Evolutionary conservation across 306 rosid species (phyloP).

Genomic region (Lathyrus aphaca): DNA sequence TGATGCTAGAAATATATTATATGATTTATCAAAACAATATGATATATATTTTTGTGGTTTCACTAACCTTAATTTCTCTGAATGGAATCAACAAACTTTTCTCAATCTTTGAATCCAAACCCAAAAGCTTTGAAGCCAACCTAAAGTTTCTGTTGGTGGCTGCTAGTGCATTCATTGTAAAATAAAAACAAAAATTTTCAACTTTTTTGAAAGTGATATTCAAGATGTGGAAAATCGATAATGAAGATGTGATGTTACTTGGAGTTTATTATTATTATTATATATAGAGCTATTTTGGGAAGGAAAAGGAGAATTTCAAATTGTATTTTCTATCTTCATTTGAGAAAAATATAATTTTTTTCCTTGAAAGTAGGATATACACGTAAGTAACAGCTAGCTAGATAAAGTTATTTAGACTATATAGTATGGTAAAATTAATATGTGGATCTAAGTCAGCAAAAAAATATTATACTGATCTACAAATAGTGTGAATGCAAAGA

Average conservation of each 20-base stretch:
- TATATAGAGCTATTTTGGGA: not conserved
- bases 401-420: conserved; percentile 13
- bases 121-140: conserved; percentile 84
- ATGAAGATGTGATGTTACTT: not conserved
- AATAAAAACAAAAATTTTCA: conserved; percentile 1
- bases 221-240: conserved; percentile 29
- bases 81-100: conserved; percentile 89
- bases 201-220: conserved; percentile 5
- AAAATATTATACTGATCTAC: not conserved
- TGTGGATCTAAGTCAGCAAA: conserved; percentile 31
- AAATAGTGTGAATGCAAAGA: not conserved
- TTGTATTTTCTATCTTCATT: not conserved
- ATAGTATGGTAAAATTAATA: conserved; percentile 8
- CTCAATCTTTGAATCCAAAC: conserved; percentile 93
- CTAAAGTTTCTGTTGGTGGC: conserved; percentile 96
- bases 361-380: conserved; percentile 11
- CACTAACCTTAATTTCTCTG: conserved; percentile 85
- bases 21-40: not conserved
- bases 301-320: not conserved
- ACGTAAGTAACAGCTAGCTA: conserved; percentile 19
- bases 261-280: conserved; percentile 15
- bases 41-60: not conserved
- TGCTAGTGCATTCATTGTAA: conserved; percentile 79
- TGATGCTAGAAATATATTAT: not conserved
- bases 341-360: no score